Base-by-base conservation (phyloP, 169 alveolate genomes). In the Plasmodium sp. region DNA sequence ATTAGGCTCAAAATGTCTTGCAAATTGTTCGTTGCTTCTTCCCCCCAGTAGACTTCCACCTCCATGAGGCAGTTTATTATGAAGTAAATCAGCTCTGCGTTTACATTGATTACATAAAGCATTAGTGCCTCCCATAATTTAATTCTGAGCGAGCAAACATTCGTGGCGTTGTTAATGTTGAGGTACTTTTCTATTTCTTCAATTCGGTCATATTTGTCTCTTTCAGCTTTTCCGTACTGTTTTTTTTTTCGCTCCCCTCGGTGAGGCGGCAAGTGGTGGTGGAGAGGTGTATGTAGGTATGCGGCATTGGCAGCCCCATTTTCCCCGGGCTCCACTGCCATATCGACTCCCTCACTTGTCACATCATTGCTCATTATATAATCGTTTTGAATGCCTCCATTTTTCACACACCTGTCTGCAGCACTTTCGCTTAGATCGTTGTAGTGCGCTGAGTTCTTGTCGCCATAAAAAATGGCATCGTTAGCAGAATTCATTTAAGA, bases 31-130 rank as follows among this genome's bases (percentile, higher is more conserved):
- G 74, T 90, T 18, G 94, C 94, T 80, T 90, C 94, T 36, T 90
- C 88, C 45, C 94, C 94, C 94, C 94, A 90, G 34, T 90, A 90
- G 0, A 90, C 94, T 80, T 90, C 94, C 51, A 90, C 77, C 31
- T 79, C 75, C 74, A 79, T 71, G 16, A 90, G 82, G 34, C 94
- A 90, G 4, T 56, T 58, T 62, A 90, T 80, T 36, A 90, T 90
- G 82, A 90, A 90, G 72, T 90, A 79, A 16, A 90, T 45, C 51
- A 88, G 83, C 82, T 88, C 94, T 36, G 83, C 51, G 72, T 88
- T 88, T 43, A 88, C 34, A 43, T 88, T 80, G 34, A 80, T 88
- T 18, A 88, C 74, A 58, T 88, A 88, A 22, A 88, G 22, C 84
- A 88, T 45, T 58, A 88, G 58, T 4, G 94, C 94, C 80, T 88